Base-by-base conservation (phyloP, 371 early-diverging fungal genomes). In the Syncephalastrum sp. region DNA sequence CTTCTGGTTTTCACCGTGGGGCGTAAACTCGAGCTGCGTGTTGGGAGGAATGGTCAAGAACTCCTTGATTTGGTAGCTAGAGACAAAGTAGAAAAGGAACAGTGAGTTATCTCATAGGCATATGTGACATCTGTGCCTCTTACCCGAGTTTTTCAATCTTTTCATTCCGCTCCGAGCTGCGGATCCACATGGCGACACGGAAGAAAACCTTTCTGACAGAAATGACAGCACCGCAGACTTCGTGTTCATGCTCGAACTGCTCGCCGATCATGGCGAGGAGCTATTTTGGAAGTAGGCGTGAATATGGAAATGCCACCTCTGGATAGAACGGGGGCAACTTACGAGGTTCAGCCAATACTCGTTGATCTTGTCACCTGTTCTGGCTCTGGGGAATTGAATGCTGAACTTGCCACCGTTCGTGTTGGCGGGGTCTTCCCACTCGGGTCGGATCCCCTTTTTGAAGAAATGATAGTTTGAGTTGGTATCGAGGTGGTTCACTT, bases 351-450 rank as follows among this genome's bases (percentile, higher is more conserved):
- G 78, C 98, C 96, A 97, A 55, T 84, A 78, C 29, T 84, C 81
- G 69, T 95, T 90, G 60, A 94, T 86, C 21, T 88, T 87, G 33
- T 82, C 79, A 57, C 82, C 91, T 14, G 84, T 82, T 72, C 86
- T 85, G 60, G 74, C 72, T 69, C 90, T 87, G 51, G 81, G 84
- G 50, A 98, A 71, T 60, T 90, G 88, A 52, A 93, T 74, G 50
- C 92, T 88, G 91, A 99, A 96, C 71, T 96, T 95, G 33, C 99
- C 99, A 65, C 99, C 99, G 43, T 92, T 77, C 43, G 81, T 83
- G 82, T 99, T 99, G 46, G 82, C 87, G n/a, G 87, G 73, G 70
- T 99, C 99, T 79, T 99, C 99, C 99, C 99, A 99, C 89, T 91
- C 91, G n/a, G 99, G 99, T 75, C 89, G 86, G 59, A 99, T 85